These are phyloP conservation scores for Suillus fuscotomentosus DNA, from an alignment of 768 basidiomycete genomes.

Conservation along the genomic window DNA sequence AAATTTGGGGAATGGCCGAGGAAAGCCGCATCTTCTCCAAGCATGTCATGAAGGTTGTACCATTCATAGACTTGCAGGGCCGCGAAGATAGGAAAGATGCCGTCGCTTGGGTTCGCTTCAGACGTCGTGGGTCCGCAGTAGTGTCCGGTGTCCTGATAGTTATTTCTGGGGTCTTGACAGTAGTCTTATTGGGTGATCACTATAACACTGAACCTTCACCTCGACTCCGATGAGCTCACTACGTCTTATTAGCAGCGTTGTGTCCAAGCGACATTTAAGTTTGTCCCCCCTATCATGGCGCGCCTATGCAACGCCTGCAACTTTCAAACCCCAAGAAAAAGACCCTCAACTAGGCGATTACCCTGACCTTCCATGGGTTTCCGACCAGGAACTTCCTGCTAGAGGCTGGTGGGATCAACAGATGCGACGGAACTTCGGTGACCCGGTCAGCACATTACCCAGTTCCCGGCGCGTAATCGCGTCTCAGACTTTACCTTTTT, in stretches of 20 bases:
- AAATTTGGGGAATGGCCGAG: conserved; percentile 19
- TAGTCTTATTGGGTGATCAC: neutral
- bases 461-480: conserved; percentile 11
- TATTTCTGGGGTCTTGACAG: conserved; percentile 21
- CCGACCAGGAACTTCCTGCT: conserved; percentile 61
- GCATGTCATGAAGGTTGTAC: conserved; percentile 2
- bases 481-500: conserved; percentile 14
- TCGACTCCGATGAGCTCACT: conserved; percentile 18
- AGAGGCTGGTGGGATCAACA: conserved; percentile 75
- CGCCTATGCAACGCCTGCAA: conserved; percentile 26
- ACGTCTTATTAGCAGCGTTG: conserved; percentile 15
- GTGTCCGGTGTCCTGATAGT: conserved; percentile 22
- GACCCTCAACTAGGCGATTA: conserved; percentile 76
- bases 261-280: conserved; percentile 4
- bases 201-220: conserved; percentile 7
- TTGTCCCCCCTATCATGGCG: neutral
- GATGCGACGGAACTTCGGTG: conserved; percentile 79
- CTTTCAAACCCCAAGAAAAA: conserved; percentile 29
- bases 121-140: neutral
- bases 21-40: conserved; percentile 17
- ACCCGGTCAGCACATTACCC: conserved; percentile 50
- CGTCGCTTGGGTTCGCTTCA: conserved; percentile 14
- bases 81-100: conserved; percentile 12
- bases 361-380: conserved; percentile 66
- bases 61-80: conserved; percentile 16